Percentiles rank a stretch among this genome's conserved stretches.
phyloP scores from a whole-genome alignment of 768 basidiomycete species.

The Tricholoma hemisulphureum region DNA sequence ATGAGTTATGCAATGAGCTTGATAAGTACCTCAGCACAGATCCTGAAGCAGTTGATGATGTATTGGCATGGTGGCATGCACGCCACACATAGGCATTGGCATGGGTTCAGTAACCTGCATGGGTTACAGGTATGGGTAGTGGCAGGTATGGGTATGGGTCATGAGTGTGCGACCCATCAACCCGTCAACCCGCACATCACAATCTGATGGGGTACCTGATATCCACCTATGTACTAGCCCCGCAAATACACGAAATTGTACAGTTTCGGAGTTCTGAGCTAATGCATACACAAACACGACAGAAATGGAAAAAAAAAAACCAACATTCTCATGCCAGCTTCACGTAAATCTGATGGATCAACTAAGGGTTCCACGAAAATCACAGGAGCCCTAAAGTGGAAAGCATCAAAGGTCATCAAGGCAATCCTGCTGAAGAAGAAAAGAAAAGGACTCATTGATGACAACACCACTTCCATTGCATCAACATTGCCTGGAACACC shows the following conservation, averaged over 20 bases:
- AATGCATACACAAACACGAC: no score
- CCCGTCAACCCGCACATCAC: background rate
- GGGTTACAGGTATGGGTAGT: background rate
- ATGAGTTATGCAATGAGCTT: conserved; percentile 22
- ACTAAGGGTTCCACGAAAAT: background rate
- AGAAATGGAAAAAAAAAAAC: no score
- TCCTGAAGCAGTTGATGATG: conserved; percentile 20
- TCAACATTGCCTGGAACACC: background rate
- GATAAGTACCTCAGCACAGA: conserved; percentile 29
- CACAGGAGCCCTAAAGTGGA: background rate
- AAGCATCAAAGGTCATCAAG: background rate
- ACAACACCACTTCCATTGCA: background rate
- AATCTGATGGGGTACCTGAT: no score
- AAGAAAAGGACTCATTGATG: background rate
- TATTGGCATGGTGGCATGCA: conserved; percentile 29
- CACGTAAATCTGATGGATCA: no score
- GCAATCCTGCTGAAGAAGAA: background rate
- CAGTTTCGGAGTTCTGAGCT: background rate
- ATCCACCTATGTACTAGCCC: background rate
- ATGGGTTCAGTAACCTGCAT: background rate
- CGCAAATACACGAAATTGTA: background rate
- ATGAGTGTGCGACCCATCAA: background rate
- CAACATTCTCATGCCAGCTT: background rate
- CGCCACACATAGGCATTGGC: no score
- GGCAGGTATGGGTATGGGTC: no score